Conservation (phyloP, 2,329 filamentous ascomycete species). For the Xylaria multiplex region DNA sequence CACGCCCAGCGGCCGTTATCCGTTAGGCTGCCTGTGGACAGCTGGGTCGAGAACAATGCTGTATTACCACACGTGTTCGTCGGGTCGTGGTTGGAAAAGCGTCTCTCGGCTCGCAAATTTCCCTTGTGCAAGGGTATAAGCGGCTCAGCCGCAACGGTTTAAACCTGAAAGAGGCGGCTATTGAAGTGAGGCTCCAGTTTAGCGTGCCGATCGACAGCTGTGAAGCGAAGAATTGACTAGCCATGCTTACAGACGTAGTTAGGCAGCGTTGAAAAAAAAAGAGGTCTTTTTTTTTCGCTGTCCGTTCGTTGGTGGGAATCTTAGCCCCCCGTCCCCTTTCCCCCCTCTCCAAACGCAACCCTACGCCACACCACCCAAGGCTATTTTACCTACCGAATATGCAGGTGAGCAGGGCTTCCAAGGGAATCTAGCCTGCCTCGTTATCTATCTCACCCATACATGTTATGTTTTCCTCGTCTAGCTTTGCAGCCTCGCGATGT, state of each 20-base stretch:
- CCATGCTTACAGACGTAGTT: too few species aligned
- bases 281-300: constrained; percentile 12
- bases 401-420: neutral
- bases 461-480: neutral
- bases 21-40: constrained; percentile 1
- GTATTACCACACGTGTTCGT: neutral
- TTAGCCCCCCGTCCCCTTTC: too few species aligned
- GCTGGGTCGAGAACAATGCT: constrained; percentile 12
- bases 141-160: constrained; percentile 25
- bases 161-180: neutral
- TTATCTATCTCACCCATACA: neutral
- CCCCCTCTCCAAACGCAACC: neutral
- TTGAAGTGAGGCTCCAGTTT: constrained; percentile 21
- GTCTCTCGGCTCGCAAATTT: neutral
- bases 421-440: constrained; percentile 9
- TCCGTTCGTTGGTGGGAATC: constrained; percentile 9
- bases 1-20: constrained; percentile 10
- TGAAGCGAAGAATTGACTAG: neutral
- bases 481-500: constrained; percentile 20
- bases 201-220: neutral
- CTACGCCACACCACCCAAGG: neutral
- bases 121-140: neutral
- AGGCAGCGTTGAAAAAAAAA: too few species aligned
- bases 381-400: neutral
- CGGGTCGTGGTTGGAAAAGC: neutral